Conservation (phyloP, 2,329 filamentous ascomycete genomes). For the Epichloe scottii region DNA sequence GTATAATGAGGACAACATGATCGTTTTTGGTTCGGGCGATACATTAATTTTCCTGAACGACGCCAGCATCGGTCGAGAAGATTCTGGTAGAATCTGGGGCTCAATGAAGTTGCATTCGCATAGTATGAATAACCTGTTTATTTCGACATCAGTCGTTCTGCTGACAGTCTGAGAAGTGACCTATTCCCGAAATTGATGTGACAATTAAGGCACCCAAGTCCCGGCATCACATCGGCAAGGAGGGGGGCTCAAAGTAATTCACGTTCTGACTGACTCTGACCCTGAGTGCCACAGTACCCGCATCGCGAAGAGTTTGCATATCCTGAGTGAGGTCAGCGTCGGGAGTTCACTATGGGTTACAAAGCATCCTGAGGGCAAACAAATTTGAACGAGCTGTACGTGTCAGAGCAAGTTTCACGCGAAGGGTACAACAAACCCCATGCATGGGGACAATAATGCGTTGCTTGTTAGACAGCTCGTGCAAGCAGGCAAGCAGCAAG, state of each 20-base stretch:
- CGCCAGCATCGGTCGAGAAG: slow-evolving; percentile 69
- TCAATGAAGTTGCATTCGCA: slow-evolving; percentile 47
- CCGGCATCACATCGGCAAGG: not conserved
- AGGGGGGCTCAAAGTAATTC: slow-evolving; percentile 7
- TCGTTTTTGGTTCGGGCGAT: slow-evolving; percentile 63
- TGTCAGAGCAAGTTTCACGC: not conserved
- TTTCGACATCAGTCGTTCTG: slow-evolving; percentile 15
- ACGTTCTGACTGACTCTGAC: slow-evolving; percentile 39
- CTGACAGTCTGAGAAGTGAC: slow-evolving; percentile 6
- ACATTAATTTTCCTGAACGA: slow-evolving; percentile 57
- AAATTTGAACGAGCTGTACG: not conserved
- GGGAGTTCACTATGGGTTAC: slow-evolving; percentile 5
- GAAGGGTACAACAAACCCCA: not conserved
- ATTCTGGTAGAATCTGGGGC: slow-evolving; percentile 54
- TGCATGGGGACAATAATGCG: not conserved
- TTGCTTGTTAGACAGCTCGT: not conserved
- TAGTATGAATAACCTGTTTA: slow-evolving; percentile 60
- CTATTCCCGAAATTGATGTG: not conserved
- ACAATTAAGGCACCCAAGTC: not conserved
- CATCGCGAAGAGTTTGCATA: slow-evolving; percentile 40
- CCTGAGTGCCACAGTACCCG: slow-evolving; percentile 38
- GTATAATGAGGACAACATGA: slow-evolving; percentile 92
- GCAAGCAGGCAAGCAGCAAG: not conserved
- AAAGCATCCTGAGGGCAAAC: not conserved
- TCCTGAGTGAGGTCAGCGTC: slow-evolving; percentile 20